Evolutionary conservation across 768 basidiomycete genomes (phyloP), one percentile per base, ranked within the genome.

Genomic region (Tylopilus rubrobrunneus): DNA sequence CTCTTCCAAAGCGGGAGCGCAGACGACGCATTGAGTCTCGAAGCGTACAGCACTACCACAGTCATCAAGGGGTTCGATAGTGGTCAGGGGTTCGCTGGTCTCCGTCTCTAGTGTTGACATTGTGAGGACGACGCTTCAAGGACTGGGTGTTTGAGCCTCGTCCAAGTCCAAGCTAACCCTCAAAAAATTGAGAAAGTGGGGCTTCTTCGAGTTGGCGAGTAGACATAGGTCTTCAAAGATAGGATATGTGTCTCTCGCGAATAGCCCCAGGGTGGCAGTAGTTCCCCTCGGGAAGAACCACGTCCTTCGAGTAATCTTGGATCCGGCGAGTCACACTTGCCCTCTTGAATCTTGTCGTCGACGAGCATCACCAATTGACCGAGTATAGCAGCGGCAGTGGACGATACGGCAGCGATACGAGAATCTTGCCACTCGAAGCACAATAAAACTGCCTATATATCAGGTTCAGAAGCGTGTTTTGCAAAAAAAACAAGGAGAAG

Each of bases 321-420:
- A 36, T 64, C 57, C 14, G 51, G 29, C 7, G 48, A 56, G 21
- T 77, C 79, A 15, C 68, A 69, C 5, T 75, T 73, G 67, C 93
- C 89, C 65, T 94, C 91, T 17, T 82, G 78, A 1, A 86, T 89
- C 66, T 96, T 94, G 72, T 99, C 97, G 42, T 98, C 90, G 17
- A 98, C 86, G 60, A 98, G 90, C 95, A 99, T 98, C 43, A 98
- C 92, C 2, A 98, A 78, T 67, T 98, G 96, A 2, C 95, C 86
- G 5, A 98, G 80, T 0, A 95, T 98, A 0, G 97, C 97, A 3
- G 95, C 95, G 2, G 96, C 96, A 4, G 97, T 98, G 0, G 92
- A 95, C 3, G 94, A 96, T 7, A 99, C 96, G 23, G 98, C 96
- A 0, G 93, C 89, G 23, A 95, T 97, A 58, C 91, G 85, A 1